Percentiles rank a stretch among this genome's conserved stretches.
These are phyloP conservation scores for Hyphopichia buzzinii DNA, from an alignment of 1,139 yeast species.

Conservation along the genomic window DNA sequence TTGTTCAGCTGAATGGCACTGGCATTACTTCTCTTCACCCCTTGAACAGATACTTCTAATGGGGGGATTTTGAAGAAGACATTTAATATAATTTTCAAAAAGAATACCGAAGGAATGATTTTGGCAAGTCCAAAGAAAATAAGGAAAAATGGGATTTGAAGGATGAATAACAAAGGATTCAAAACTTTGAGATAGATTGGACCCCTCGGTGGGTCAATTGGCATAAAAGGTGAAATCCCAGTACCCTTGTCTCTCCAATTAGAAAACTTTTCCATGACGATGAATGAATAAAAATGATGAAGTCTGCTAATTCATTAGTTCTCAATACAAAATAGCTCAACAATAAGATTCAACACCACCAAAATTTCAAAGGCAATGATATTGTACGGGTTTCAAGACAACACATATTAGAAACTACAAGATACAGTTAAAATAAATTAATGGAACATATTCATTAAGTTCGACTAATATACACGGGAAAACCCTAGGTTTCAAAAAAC, in stretches of 20 bases:
- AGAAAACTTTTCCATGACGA: slow-evolving; percentile 68
- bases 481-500: slow-evolving; percentile 3
- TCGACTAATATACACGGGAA: slow-evolving; percentile 18
- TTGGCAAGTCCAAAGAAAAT: slow-evolving; percentile 8
- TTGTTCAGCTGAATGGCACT: slow-evolving; percentile 37
- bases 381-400: too few relatives aligned
- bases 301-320: too few relatives aligned
- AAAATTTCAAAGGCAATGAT: too few relatives aligned
- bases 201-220: slow-evolving; percentile 24
- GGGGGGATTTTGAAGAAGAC: slow-evolving; percentile 25
- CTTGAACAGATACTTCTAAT: slow-evolving; percentile 48
- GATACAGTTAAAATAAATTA: not conserved
- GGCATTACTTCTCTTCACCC: slow-evolving; percentile 49
- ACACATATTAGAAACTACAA: not conserved
- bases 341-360: too few relatives aligned
- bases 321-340: too few relatives aligned
- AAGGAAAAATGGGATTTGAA: slow-evolving; percentile 28
- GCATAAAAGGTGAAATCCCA: slow-evolving; percentile 79
- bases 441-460: slow-evolving; percentile 12
- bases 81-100: slow-evolving; percentile 11
- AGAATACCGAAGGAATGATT: not conserved
- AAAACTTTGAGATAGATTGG: slow-evolving; percentile 2
- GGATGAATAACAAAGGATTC: slow-evolving; percentile 16
- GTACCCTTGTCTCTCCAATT: slow-evolving; percentile 77
- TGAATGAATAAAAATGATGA: too few relatives aligned